Percentiles rank a stretch among this genome's conserved stretches.
Conservation (phyloP, 2,329 filamentous ascomycete genomes). For the Pezizomycotina sp. region DNA sequence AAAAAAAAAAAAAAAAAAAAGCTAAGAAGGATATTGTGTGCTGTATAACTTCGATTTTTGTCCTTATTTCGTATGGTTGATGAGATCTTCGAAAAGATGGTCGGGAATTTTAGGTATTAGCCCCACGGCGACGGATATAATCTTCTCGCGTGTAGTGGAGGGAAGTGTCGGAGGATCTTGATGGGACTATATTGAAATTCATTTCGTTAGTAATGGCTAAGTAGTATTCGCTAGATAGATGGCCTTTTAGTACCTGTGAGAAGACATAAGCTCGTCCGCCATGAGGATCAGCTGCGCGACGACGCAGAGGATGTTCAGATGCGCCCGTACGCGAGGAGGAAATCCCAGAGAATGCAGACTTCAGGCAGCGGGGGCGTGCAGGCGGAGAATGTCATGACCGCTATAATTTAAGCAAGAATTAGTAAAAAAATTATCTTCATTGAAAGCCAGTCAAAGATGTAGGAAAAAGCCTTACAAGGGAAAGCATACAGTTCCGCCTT, state of each 20-base stretch:
- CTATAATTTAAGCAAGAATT: conserved; percentile 8
- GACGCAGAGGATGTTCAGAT: conserved; percentile 90
- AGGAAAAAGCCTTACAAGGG: conserved; percentile 36
- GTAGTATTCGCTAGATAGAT: neutral
- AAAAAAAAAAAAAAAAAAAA: too few species aligned
- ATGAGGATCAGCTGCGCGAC: conserved; percentile 87
- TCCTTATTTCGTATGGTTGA: conserved; percentile 60
- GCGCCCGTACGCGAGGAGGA: conserved; percentile 87
- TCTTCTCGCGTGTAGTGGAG: conserved; percentile 54
- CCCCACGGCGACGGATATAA: conserved; percentile 69
- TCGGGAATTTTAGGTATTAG: conserved; percentile 82
- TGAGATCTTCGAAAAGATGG: conserved; percentile 77
- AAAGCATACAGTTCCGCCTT: conserved; percentile 94
- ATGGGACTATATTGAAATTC: conserved; percentile 51
- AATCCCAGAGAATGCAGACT: conserved; percentile 88
- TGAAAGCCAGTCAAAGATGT: neutral
- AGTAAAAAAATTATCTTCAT: neutral
- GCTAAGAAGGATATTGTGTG: too few species aligned
- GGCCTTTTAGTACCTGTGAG: conserved; percentile 55
- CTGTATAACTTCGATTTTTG: too few species aligned
- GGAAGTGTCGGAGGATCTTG: conserved; percentile 76
- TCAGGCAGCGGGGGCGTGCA: conserved; percentile 91
- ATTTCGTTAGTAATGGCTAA: conserved; percentile 21
- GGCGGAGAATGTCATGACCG: conserved; percentile 82
- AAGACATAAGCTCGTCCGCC: conserved; percentile 65